phyloP scores from a whole-genome alignment of 148 eudicot genomes.

The Amaranthus hypochondriacus region DNA sequence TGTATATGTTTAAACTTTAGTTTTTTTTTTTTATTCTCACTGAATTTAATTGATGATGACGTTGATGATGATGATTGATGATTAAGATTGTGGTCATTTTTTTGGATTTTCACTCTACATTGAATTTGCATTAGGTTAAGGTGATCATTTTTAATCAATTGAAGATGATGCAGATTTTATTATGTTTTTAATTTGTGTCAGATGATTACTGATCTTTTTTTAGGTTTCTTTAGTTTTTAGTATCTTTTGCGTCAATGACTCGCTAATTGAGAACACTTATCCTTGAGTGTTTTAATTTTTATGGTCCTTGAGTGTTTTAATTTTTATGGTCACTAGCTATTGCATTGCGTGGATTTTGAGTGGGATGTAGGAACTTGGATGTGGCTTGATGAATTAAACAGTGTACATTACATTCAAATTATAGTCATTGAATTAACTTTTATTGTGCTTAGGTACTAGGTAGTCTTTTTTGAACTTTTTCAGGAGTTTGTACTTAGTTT shows the following conservation, averaged over 20 bases:
- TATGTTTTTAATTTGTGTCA: background rate
- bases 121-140: background rate
- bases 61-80: constrained; percentile 2
- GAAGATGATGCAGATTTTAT: background rate
- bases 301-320: background rate
- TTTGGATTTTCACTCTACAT: background rate
- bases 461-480: background rate
- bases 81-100: background rate
- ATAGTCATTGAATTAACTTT: background rate
- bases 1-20: background rate
- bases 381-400: background rate
- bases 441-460: background rate
- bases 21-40: background rate
- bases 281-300: background rate
- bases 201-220: background rate
- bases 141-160: background rate
- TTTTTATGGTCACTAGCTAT: background rate
- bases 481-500: background rate
- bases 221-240: background rate
- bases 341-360: background rate
- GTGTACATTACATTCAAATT: background rate
- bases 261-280: background rate
- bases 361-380: background rate
- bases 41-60: background rate
- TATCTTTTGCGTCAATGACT: background rate